Conservation (phyloP, 768 basidiomycete species). For the Phanerodontia chrysosporium region DNA sequence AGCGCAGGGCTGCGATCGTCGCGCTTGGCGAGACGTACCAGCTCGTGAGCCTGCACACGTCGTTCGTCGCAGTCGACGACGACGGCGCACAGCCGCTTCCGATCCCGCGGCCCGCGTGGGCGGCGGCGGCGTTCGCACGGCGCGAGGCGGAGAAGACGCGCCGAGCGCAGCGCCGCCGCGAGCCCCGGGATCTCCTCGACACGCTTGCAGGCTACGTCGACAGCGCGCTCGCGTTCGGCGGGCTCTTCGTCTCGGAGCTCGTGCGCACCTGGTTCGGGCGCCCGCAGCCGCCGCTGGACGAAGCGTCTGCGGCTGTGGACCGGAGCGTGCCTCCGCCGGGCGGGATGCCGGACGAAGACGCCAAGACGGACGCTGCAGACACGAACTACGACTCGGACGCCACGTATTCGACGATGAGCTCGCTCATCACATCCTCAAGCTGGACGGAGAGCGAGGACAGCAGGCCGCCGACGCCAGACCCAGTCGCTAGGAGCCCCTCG, state of each 20-base stretch:
- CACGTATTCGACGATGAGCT: slow-evolving; percentile 15
- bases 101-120: not conserved
- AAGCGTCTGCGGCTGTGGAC: not conserved
- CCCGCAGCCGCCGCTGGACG: not conserved
- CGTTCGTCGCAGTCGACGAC: slow-evolving; percentile 46
- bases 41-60: slow-evolving; percentile 48
- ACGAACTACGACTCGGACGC: slow-evolving; percentile 6
- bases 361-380: not conserved
- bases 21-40: slow-evolving; percentile 49
- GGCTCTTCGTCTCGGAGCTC: not conserved
- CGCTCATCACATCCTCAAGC: slow-evolving; percentile 7
- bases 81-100: slow-evolving; percentile 12
- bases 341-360: not conserved
- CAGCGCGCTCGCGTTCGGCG: not conserved
- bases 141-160: not conserved
- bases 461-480: not conserved
- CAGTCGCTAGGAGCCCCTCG: slow-evolving; percentile 9
- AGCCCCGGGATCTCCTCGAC: not conserved
- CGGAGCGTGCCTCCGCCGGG: not conserved
- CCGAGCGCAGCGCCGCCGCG: not conserved
- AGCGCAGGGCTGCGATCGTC: slow-evolving; percentile 42
- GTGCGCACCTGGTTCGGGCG: not conserved
- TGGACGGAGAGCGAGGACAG: slow-evolving; percentile 9
- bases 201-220: not conserved
- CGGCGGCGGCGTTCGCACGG: not conserved